A percentile compares a stretch with the other conserved stretches of the same genome.
These are phyloP conservation scores for Bertia moriformis DNA, from an alignment of 2,329 filamentous ascomycete genomes.

Conservation along the genomic window DNA sequence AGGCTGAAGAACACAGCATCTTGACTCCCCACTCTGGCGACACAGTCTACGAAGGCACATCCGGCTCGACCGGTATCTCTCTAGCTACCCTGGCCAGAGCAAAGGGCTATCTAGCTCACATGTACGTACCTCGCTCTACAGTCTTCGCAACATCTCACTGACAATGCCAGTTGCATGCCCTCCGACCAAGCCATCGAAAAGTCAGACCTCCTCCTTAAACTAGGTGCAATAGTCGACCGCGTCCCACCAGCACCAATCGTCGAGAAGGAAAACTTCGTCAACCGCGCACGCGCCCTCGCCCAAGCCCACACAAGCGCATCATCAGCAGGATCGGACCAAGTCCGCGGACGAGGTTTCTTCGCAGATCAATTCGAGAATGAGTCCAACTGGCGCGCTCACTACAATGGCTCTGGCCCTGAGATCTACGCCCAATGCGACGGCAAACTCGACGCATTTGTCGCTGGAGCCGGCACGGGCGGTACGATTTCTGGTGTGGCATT, in stretches of 20 bases:
- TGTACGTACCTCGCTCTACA: slow-evolving; percentile 14
- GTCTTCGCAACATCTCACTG: background rate
- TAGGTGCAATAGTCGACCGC: slow-evolving; percentile 56
- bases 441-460: slow-evolving; percentile 52
- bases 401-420: slow-evolving; percentile 53
- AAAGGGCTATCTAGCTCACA: slow-evolving; percentile 57
- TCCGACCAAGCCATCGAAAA: slow-evolving; percentile 58
- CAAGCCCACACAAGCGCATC: slow-evolving; percentile 38
- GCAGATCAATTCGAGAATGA: slow-evolving; percentile 63
- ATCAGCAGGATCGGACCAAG: background rate
- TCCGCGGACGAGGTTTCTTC: slow-evolving; percentile 50
- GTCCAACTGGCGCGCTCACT: slow-evolving; percentile 58
- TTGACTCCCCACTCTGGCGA: slow-evolving; percentile 52
- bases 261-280: slow-evolving; percentile 59
- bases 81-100: slow-evolving; percentile 55
- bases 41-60: slow-evolving; percentile 63
- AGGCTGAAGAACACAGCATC: slow-evolving; percentile 50
- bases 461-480: slow-evolving; percentile 59
- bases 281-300: slow-evolving; percentile 48
- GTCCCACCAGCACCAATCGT: slow-evolving; percentile 60
- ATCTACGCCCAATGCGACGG: slow-evolving; percentile 52
- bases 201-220: slow-evolving; percentile 50
- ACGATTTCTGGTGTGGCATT: slow-evolving; percentile 56
- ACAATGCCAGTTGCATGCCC: slow-evolving; percentile 40
- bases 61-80: slow-evolving; percentile 61